Evolutionary conservation across 768 basidiomycete species (phyloP), one percentile per base, ranked within the genome.

Genomic region (Gautieria morchelliformis): DNA sequence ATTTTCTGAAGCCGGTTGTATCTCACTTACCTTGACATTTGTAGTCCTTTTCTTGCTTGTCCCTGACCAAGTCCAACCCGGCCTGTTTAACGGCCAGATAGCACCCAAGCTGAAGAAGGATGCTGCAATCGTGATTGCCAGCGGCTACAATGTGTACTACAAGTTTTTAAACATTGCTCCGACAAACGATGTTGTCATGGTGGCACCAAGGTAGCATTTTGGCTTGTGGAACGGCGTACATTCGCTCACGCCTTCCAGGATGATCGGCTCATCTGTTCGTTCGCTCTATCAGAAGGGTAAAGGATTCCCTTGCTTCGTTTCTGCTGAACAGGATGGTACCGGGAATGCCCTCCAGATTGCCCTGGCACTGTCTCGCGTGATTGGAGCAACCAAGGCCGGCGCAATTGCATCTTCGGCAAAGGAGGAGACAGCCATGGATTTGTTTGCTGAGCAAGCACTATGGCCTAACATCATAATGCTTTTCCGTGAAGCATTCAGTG

Each of bases 391-490:
- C 5, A 80, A 78, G 64, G 76, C 80, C 14, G 82, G 82, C 3
- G 82, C 82, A 8, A 83, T 83, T 58, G 77, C 79, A 22, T 83
- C 82, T 1, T 81, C 81, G 32, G 82, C 76, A 17, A 68, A 75
- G 17, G 82, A 84, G 64, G 82, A 84, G 66, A 83, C 82, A 9
- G 76, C 75, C 0, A 83, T 84, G 81, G 82, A 83, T 63, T 71
- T 82, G 22, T 76, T 83, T 60, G 82, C 82, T 42, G 74, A 74
- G 42, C 59, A 60, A 41, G 59, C 59, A 44, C 68, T 83, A 56
- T 84, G 82, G 82, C 82, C 82, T 1, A 82, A 83, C 58, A 82
- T 84, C 63, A 83, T 83, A 57, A 74, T 77, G 73, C 69, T 83
- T 5, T 84, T 83, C 61, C 81, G 81, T 52, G 79, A 83, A 63